phyloP scores from a whole-genome alignment of 1,284 basidiomycete species.

The Apiotrichum siamense region DNA sequence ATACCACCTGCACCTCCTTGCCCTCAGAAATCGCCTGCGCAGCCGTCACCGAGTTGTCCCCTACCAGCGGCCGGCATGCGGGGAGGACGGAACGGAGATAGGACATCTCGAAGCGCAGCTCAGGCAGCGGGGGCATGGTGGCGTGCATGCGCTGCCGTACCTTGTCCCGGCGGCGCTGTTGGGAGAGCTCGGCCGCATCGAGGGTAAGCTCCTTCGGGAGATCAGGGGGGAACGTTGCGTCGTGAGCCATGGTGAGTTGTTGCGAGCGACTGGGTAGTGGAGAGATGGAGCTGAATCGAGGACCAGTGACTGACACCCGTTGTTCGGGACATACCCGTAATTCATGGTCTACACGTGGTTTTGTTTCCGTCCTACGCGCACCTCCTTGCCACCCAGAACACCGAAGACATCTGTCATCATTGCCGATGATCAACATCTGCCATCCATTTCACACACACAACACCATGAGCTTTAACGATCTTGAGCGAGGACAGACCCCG shows the following conservation, averaged over 20 bases:
- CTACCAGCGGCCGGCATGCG: conserved; percentile 22
- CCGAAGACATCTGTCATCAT: not conserved
- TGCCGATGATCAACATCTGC: not conserved
- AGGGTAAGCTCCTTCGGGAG: conserved; percentile 11
- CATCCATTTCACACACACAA: not conserved
- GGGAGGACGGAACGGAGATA: conserved; percentile 23
- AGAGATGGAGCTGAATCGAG: not conserved
- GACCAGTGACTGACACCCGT: too few relatives aligned
- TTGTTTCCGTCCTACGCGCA: not conserved
- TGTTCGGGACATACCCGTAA: too few relatives aligned
- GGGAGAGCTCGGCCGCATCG: conserved; percentile 14
- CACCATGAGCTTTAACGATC: conserved; percentile 52
- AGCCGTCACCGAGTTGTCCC: not conserved
- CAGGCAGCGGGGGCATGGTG: conserved; percentile 42
- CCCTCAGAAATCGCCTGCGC: conserved; percentile 24
- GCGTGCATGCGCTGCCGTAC: conserved; percentile 36
- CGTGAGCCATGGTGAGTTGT: conserved; percentile 5
- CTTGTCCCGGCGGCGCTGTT: conserved; percentile 22
- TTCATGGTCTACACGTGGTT: not conserved
- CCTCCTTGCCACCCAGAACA: not conserved
- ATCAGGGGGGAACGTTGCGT: conserved; percentile 22
- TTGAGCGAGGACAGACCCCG: conserved; percentile 46
- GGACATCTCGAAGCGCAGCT: conserved; percentile 46
- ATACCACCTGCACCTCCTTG: conserved; percentile 36
- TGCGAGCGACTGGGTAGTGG: not conserved